These are phyloP conservation scores for Colletotrichum lupini DNA, from an alignment of 2,329 filamentous ascomycete species.

Conservation along the genomic window DNA sequence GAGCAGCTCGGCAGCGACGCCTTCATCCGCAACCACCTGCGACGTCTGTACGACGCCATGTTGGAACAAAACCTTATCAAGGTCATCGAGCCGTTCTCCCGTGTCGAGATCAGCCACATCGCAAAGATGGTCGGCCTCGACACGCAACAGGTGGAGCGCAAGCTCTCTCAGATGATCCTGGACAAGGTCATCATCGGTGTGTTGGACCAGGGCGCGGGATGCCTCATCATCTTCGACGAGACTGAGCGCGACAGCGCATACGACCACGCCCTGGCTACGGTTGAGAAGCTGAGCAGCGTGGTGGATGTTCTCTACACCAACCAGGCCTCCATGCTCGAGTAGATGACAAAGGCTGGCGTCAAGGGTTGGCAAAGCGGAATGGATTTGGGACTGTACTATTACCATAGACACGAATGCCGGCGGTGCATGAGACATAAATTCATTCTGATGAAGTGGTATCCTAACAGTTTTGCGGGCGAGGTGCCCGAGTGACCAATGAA, in stretches of 20 bases:
- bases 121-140: constrained; percentile 98
- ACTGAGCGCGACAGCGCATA: constrained; percentile 93
- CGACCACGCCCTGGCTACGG: constrained; percentile 91
- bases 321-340: constrained; percentile 96
- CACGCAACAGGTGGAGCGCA: constrained; percentile 95
- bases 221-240: constrained; percentile 97
- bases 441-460: constrained; percentile 37
- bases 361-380: constrained; percentile 19
- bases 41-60: constrained; percentile 97
- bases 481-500: constrained; percentile 11
- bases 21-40: constrained; percentile 97
- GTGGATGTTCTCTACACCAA: constrained; percentile 98
- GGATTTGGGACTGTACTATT: constrained; percentile 39
- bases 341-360: constrained; percentile 43
- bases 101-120: constrained; percentile 96
- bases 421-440: constrained; percentile 35
- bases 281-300: constrained; percentile 96
- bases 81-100: constrained; percentile 98
- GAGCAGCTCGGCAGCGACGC: constrained; percentile 94
- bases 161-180: constrained; percentile 99
- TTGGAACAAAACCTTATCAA: constrained; percentile 99
- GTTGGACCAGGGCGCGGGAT: constrained; percentile 95
- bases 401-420: constrained; percentile 38
- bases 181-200: constrained; percentile 99
- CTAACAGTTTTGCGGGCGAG: constrained; percentile 23